Evolutionary conservation across 257 asterid genomes (phyloP).

Genomic region (Solanum chaucha): DNA sequence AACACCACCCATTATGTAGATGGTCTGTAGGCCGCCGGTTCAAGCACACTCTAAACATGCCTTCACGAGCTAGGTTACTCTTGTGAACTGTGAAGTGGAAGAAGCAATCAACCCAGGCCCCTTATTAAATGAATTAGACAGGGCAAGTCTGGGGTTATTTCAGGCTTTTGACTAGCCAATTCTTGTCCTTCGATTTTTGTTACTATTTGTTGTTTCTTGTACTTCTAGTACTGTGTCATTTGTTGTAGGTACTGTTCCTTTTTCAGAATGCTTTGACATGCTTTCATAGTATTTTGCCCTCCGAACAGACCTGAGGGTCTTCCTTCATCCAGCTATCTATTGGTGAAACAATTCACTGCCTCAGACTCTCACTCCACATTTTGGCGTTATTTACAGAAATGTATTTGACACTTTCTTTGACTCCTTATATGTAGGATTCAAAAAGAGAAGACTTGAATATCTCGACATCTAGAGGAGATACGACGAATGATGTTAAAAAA

Average conservation of each 20-base stretch:
- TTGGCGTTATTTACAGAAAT: not conserved
- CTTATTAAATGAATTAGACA: not conserved
- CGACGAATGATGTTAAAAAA: not conserved
- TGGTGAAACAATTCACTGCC: not conserved
- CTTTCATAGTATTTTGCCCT: not conserved
- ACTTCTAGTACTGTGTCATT: not conserved
- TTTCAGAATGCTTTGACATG: not conserved
- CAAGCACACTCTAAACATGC: not conserved
- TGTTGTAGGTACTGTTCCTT: not conserved
- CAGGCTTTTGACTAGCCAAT: not conserved
- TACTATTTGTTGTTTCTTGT: not conserved
- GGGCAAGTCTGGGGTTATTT: not conserved
- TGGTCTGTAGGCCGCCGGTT: not conserved
- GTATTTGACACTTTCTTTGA: not conserved
- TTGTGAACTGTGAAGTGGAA: not conserved
- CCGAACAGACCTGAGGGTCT: not conserved
- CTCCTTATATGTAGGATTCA: slow-evolving; percentile 11
- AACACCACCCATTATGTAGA: not conserved
- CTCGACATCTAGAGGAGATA: not conserved
- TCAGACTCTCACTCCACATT: not conserved
- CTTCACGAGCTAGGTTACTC: not conserved
- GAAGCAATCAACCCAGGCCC: not conserved
- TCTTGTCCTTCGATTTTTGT: not conserved
- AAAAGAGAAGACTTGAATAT: not conserved
- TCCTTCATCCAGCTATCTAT: not conserved